A percentile compares a stretch with the other conserved stretches of the same genome.
phyloP scores from a whole-genome alignment of 2,329 filamentous ascomycete genomes.

The Colletotrichum tofieldiae region DNA sequence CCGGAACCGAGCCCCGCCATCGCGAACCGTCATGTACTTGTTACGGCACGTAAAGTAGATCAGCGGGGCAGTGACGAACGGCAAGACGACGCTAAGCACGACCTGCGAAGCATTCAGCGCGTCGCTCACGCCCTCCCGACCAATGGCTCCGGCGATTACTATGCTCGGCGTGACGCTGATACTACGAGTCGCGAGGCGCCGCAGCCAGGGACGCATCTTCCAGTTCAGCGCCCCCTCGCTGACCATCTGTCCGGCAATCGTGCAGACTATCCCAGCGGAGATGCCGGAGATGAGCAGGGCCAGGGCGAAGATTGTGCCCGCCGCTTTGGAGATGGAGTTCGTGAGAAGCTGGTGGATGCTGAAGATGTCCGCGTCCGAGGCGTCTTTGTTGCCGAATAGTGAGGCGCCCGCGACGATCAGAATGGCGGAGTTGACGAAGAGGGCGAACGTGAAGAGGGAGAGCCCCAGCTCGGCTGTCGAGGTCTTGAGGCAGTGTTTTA shows the following conservation, averaged over 20 bases:
- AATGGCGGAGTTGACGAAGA: conserved; percentile 89
- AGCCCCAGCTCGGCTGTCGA: conserved; percentile 79
- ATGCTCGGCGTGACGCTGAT: conserved; percentile 88
- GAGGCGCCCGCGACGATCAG: conserved; percentile 86
- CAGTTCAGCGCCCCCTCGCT: conserved; percentile 86
- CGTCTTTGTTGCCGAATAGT: conserved; percentile 75
- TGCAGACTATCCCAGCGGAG: conserved; percentile 89
- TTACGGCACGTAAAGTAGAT: conserved; percentile 88
- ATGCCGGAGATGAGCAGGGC: conserved; percentile 86
- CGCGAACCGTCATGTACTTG: conserved; percentile 83
- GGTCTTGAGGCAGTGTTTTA: conserved; percentile 81
- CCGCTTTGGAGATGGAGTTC: conserved; percentile 78
- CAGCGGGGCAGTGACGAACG: conserved; percentile 86
- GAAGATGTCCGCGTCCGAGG: conserved; percentile 83
- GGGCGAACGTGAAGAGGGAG: conserved; percentile 85
- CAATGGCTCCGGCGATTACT: conserved; percentile 86
- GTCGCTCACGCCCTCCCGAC: conserved; percentile 77
- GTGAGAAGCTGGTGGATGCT: conserved; percentile 84
- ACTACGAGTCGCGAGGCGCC: conserved; percentile 81
- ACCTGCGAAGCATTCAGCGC: conserved; percentile 86
- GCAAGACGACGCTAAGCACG: conserved; percentile 82
- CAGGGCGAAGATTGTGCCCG: conserved; percentile 87
- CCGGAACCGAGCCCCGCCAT: conserved; percentile 56
- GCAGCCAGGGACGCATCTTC: conserved; percentile 82
- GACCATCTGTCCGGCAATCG: conserved; percentile 91